Conservation (phyloP, 495 filamentous ascomycete genomes). For the Opeltia flavorubescens region DNA sequence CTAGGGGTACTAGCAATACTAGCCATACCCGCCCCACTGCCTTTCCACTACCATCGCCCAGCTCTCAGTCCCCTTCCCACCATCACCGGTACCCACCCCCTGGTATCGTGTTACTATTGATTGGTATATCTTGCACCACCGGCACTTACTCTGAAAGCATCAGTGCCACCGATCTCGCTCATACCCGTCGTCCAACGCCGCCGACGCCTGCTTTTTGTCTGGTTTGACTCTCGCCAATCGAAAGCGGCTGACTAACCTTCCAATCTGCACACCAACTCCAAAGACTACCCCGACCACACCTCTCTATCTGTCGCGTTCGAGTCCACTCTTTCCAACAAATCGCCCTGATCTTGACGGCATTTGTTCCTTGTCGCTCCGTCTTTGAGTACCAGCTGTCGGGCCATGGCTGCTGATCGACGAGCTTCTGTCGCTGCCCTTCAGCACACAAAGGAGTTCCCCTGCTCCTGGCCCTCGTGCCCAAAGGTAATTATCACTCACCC, state of each 20-base stretch:
- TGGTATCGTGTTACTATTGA: not conserved
- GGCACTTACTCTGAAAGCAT: not conserved
- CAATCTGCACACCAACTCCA: not conserved
- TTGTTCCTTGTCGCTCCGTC: too few species aligned
- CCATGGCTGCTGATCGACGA: slow-evolving; percentile 1
- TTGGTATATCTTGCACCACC: not conserved
- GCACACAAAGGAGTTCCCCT: slow-evolving; percentile 1
- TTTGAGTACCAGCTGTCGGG: too few species aligned
- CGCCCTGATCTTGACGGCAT: slow-evolving; percentile 1
- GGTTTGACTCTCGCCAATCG: not conserved
- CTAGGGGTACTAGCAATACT: not conserved
- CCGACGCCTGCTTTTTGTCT: not conserved
- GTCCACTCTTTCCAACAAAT: too few species aligned
- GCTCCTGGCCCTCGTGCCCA: not conserved
- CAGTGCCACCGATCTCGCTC: not conserved
- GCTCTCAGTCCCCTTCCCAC: not conserved
- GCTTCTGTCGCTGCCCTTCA: not conserved
- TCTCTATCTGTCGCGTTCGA: not conserved
- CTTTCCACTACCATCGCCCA: not conserved
- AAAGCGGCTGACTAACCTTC: not conserved
- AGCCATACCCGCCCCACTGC: not conserved
- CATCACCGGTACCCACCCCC: not conserved
- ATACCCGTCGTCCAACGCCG: not conserved
- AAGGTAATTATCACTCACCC: not conserved
- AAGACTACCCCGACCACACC: not conserved